Evolutionary conservation across 352 stramenopile species (phyloP).

Genomic region (Pythium aristosporum): DNA sequence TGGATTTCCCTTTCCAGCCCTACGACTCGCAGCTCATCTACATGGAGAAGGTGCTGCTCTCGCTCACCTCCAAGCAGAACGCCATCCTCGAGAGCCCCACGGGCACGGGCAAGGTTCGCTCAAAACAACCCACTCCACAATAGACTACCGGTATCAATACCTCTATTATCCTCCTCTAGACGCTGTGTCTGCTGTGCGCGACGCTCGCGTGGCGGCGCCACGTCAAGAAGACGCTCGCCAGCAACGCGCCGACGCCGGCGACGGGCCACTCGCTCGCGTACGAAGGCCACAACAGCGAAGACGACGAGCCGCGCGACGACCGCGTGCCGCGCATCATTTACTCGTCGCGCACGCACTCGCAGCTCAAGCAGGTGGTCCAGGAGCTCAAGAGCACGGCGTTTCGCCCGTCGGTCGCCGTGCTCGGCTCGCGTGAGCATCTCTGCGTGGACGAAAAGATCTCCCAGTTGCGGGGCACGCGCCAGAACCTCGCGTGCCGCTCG

Average conservation of each 20-base stretch:
- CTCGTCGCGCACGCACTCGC: constrained; percentile 97
- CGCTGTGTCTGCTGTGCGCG: constrained; percentile 95
- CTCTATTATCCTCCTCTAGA: constrained; percentile 42
- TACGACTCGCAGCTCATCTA: constrained; percentile 98
- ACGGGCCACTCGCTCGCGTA: constrained; percentile 36
- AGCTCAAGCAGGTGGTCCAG: constrained; percentile 96
- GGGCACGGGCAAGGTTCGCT: constrained; percentile 93
- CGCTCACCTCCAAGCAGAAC: constrained; percentile 91
- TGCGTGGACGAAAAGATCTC: constrained; percentile 96
- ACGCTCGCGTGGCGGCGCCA: constrained; percentile 93
- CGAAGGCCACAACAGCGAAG: constrained; percentile 37
- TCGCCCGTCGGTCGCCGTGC: constrained; percentile 78
- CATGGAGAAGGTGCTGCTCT: constrained; percentile 95
- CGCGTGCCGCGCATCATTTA: constrained; percentile 95
- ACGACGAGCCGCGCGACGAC: constrained; percentile 32
- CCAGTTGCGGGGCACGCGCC: constrained; percentile 75
- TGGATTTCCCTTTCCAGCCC: constrained; percentile 97
- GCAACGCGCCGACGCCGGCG: background rate
- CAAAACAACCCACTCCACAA: background rate
- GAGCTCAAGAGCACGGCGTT: constrained; percentile 97
- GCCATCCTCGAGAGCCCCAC: constrained; percentile 98
- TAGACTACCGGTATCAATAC: background rate
- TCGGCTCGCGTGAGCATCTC: constrained; percentile 96
- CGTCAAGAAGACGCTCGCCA: constrained; percentile 53
- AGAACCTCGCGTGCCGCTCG: constrained; percentile 86